Evolutionary conservation across 1,284 basidiomycete genomes (phyloP), one percentile per base, ranked within the genome.

Genomic region (Trichosporon sp.): DNA sequence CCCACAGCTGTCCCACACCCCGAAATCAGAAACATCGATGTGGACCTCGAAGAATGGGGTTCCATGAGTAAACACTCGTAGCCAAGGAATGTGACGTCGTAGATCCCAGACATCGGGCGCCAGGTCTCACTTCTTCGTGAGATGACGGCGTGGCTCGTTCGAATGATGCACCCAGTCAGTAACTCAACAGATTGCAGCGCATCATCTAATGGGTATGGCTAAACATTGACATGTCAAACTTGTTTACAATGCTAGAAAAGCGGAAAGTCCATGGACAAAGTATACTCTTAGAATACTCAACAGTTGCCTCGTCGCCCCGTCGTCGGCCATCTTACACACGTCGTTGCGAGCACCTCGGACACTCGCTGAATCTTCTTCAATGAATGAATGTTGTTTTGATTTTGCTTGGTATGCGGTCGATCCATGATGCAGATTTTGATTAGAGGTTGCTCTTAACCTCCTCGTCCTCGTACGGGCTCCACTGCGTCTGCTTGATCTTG

Each of bases 401-500:
- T 16, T 34, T 34, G 13, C 19, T 29, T 31, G 14, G 19, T 16
- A 9, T 21, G 36, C 37, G 16, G 13, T 56, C 27, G n/a, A 13
- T n/a, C n/a, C 34, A 37, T 11, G 34, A 37, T 16, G 34, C 34
- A 11, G 13, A 11, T 37, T 29, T 16, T 34, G 23, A 10, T 59
- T 63, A 68, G 21, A 68, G 61, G 40, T 58, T 59, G 37, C 61
- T 49, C 16, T 34, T 34, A 32, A 37, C 4, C 27, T 25, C 57
- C 32, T 58, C 60, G 29, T 44, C 34, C 21, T 58, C 19, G 52
- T 68, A 71, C 44, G 68, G 71, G 62, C 60, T 66, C 74, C 71
- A 78, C 67, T 78, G 77, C 9, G 69, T 63, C 37, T 65, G 34
- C 58, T 60, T 69, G 66, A 78, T 70, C 59, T 69, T 62, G 31